These are phyloP conservation scores for Ogataea angusta DNA, from an alignment of 805 yeast genomes.

Conservation along the genomic window DNA sequence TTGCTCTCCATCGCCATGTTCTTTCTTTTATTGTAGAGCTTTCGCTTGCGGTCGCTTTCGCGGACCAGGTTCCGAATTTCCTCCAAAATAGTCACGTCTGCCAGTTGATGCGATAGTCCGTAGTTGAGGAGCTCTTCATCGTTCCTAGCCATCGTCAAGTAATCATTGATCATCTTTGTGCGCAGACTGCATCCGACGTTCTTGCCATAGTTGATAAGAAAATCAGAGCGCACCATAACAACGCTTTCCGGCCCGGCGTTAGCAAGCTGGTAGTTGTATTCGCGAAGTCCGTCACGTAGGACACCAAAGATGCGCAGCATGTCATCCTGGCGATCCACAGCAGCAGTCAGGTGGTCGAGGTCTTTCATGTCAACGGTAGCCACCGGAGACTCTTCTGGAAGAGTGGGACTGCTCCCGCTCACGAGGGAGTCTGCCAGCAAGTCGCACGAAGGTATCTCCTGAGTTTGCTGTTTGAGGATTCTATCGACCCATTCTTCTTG, in stretches of 20 bases:
- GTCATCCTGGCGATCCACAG: slow-evolving; percentile 1
- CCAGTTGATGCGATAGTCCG: slow-evolving; percentile 12
- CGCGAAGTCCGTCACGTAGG: slow-evolving; percentile 23
- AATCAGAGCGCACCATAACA: slow-evolving; percentile 27
- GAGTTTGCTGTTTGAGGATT: slow-evolving; percentile 14
- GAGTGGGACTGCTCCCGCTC: slow-evolving; percentile 16
- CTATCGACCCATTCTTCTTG: slow-evolving; percentile 21
- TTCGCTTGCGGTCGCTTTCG: slow-evolving; percentile 28
- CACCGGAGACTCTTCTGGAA: slow-evolving; percentile 19
- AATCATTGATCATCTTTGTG: slow-evolving; percentile 27
- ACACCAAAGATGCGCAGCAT: slow-evolving; percentile 13
- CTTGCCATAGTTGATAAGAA: slow-evolving; percentile 20
- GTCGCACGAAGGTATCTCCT: slow-evolving; percentile 13
- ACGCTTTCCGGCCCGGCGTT: slow-evolving; percentile 17
- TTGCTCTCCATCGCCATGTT: slow-evolving; percentile 11
- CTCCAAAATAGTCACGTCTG: slow-evolving; percentile 13
- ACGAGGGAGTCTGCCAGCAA: slow-evolving; percentile 11
- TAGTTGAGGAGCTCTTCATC: slow-evolving; percentile 18
- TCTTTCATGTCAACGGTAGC: slow-evolving; percentile 1
- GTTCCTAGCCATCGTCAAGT: slow-evolving; percentile 22
- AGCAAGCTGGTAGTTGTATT: slow-evolving; percentile 23
- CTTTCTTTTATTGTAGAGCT: slow-evolving; percentile 27
- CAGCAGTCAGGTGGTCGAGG: background rate
- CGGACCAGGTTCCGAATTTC: slow-evolving; percentile 22
- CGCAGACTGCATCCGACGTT: slow-evolving; percentile 19